Percentiles rank a stretch among this genome's conserved stretches.
Conservation (phyloP, 2,329 filamentous ascomycete genomes). For the Paraphoma sp. region DNA sequence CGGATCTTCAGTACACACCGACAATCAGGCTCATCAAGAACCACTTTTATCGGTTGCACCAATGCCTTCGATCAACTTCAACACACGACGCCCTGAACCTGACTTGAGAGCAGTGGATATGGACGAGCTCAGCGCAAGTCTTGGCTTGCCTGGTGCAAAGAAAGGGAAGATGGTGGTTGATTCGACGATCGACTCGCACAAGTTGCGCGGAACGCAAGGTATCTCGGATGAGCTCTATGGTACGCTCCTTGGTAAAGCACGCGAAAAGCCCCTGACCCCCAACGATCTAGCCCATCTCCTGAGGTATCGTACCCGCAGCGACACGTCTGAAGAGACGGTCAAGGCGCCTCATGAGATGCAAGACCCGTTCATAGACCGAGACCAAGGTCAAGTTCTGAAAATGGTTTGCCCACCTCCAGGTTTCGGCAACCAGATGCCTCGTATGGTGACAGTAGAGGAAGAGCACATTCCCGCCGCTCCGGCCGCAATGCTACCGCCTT, state of each 20-base stretch:
- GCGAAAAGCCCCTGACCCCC: slow-evolving; percentile 28
- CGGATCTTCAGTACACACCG: background rate
- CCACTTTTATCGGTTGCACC: too few species aligned
- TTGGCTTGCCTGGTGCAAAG: slow-evolving; percentile 17
- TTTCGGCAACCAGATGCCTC: slow-evolving; percentile 8
- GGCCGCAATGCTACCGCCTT: background rate
- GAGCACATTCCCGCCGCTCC: background rate
- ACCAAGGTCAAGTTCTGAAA: slow-evolving; percentile 3
- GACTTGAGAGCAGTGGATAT: slow-evolving; percentile 12
- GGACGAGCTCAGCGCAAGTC: slow-evolving; percentile 21
- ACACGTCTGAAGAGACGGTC: background rate
- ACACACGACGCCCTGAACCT: background rate
- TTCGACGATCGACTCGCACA: slow-evolving; percentile 2
- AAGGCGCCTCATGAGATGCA: background rate
- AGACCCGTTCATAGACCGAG: background rate
- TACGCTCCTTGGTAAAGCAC: slow-evolving; percentile 29
- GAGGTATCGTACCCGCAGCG: slow-evolving; percentile 1
- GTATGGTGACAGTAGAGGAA: slow-evolving; percentile 7
- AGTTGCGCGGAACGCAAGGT: slow-evolving; percentile 4
- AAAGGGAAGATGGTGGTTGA: background rate
- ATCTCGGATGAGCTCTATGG: slow-evolving; percentile 12
- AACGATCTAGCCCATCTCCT: slow-evolving; percentile 24
- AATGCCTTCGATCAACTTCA: background rate
- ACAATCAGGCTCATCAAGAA: too few species aligned
- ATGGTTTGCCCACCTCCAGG: slow-evolving; percentile 16